These are phyloP conservation scores for Vitis hybrid DNA, from an alignment of 177 flowering plant genomes.

Conservation along the genomic window DNA sequence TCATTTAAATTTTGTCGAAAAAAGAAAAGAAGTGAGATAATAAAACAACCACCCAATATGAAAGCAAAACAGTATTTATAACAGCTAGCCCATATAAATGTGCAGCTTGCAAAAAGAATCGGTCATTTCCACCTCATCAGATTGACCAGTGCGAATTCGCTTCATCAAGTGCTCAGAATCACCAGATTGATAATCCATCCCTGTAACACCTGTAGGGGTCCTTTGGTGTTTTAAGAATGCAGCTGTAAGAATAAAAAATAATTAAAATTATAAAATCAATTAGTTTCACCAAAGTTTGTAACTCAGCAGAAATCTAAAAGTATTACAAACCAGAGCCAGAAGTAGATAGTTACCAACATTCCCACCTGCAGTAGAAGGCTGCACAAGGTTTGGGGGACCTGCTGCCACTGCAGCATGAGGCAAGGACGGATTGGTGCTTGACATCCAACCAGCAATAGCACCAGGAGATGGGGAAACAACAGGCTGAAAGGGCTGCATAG, in stretches of 20 bases:
- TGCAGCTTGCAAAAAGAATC: not conserved
- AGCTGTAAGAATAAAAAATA: constrained; percentile 27
- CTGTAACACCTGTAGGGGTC: constrained; percentile 52
- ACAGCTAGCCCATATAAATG: not conserved
- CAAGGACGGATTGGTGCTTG: constrained; percentile 47
- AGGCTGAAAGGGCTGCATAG: constrained; percentile 75
- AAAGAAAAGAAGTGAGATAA: too few relatives aligned
- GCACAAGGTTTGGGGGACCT: constrained; percentile 58
- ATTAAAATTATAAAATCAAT: not conserved
- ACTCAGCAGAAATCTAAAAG: not conserved
- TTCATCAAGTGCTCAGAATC: constrained; percentile 72
- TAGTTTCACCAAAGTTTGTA: not conserved
- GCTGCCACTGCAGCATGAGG: constrained; percentile 69
- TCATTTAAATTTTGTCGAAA: too few relatives aligned
- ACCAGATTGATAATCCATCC: constrained; percentile 68
- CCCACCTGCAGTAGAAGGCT: constrained; percentile 59
- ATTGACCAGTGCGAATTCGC: constrained; percentile 55
- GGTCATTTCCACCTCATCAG: constrained; percentile 54
- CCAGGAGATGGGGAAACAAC: constrained; percentile 62
- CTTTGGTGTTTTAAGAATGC: constrained; percentile 67
- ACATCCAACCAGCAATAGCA: constrained; percentile 81
- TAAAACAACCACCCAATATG: not conserved
- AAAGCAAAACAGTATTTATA: not conserved
- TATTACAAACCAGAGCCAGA: constrained; percentile 1
- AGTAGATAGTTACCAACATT: not conserved